Evolutionary conservation across 495 filamentous ascomycete genomes (phyloP), one percentile per base, ranked within the genome.

Genomic region (Aspergillus incahuasiensis): DNA sequence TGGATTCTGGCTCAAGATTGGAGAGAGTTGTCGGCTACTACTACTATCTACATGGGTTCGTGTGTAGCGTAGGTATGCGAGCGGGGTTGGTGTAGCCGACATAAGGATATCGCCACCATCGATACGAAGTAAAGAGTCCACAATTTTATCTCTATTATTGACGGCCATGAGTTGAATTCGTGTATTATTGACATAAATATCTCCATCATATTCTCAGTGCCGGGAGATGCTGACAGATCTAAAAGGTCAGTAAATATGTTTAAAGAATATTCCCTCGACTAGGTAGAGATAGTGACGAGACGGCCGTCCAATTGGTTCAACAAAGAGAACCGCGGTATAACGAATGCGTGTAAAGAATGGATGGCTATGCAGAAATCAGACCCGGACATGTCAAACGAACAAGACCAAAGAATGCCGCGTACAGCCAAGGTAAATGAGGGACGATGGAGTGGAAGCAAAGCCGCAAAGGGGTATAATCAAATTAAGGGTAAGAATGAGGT

Each of bases 391-490:
- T 21, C n/a, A 42, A 45, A 20, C 34, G 15, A 25, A 47, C 15
- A 47, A n/a, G 35, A 47, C 20, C 30, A 47, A 25, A 41, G 20
- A n/a, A 40, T n/a, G 9, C 38, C 20, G 42, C 8, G 18, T 40
- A 34, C 22, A 40, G 22, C 40, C 11, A 34, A 25, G 13, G 48
- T n/a, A 13, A 16, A 22, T 41, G 35, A 15, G 19, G 5, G 39
- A 21, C 20, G 24, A 44, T 15, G 45, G 28, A 40, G 30, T 47
- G 19, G 21, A 51, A 35, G 20, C 38, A 56, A 41, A 25, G 40
- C 39, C 35, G 55, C 55, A 39, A 48, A 58, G 55, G 40, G 59
- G 59, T 62, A 62, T 62, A 62, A 54, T 54, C 42, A 62, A 22
- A 50, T 51, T 42, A 40, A 44, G 38, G 55, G 59, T 22, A 24